These are phyloP conservation scores for Chenopodium berlandieri DNA, from an alignment of 148 eudicot genomes.

Conservation along the genomic window DNA sequence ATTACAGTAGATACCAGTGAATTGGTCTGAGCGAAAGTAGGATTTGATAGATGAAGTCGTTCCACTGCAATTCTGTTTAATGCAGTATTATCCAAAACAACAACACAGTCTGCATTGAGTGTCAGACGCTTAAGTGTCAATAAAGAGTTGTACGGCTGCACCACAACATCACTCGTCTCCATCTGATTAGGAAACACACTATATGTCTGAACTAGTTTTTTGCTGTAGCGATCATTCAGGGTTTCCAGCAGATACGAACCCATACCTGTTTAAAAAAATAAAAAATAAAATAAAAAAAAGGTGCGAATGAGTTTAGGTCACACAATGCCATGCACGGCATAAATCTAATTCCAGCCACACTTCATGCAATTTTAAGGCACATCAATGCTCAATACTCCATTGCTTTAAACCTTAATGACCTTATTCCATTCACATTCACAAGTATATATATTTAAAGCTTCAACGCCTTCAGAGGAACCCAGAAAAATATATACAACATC, in stretches of 20 bases:
- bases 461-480: not conserved
- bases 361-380: not conserved
- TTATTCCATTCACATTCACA: not conserved
- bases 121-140: constrained; percentile 94
- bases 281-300: not conserved
- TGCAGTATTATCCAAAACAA: constrained; percentile 98
- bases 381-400: not conserved
- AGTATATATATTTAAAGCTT: not conserved
- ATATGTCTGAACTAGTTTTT: constrained; percentile 97
- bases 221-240: constrained; percentile 97
- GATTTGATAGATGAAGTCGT: constrained; percentile 87
- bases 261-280: constrained; percentile 62
- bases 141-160: constrained; percentile 97
- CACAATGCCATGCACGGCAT: not conserved
- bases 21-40: constrained; percentile 95
- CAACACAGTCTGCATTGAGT: constrained; percentile 96
- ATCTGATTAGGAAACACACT: constrained; percentile 97
- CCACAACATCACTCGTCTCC: constrained; percentile 98
- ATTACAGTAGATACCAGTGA: constrained; percentile 96
- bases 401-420: not conserved
- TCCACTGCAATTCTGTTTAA: constrained; percentile 96
- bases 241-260: constrained; percentile 96
- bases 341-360: not conserved
- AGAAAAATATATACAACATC: not conserved
- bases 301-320: constrained; percentile 5